phyloP scores from a whole-genome alignment of 257 asterid species.

The Ballota nigra region DNA sequence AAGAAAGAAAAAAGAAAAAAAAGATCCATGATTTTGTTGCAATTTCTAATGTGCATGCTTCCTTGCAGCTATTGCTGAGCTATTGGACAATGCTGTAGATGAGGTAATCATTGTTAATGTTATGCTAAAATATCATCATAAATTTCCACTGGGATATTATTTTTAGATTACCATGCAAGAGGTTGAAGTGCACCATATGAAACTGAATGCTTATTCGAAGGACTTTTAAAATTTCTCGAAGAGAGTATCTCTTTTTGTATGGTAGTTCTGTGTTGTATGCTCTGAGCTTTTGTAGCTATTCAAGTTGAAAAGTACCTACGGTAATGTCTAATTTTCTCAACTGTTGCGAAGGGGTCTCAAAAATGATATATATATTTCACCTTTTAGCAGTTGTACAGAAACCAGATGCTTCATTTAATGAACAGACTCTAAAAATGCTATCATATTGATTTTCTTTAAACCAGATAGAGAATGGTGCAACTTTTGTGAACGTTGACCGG shows the following conservation, averaged over 20 bases:
- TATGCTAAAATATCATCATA: conserved; percentile 4
- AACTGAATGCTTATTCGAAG: conserved; percentile 10
- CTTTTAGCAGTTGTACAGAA: background rate
- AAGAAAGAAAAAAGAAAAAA: background rate
- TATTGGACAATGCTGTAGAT: conserved; percentile 88
- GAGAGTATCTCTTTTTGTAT: background rate
- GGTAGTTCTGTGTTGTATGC: background rate
- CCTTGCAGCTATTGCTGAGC: conserved; percentile 90
- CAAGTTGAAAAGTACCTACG: background rate
- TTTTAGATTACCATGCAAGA: background rate
- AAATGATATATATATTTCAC: background rate
- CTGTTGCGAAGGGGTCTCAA: background rate
- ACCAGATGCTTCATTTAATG: conserved; percentile 5
- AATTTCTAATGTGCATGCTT: conserved; percentile 18
- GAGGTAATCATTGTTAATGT: conserved; percentile 56
- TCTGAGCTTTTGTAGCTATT: conserved; percentile 3
- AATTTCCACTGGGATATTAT: background rate
- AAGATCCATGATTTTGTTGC: background rate
- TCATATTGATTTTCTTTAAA: conserved; percentile 8
- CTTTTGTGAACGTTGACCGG: conserved; percentile 79
- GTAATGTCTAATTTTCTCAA: background rate
- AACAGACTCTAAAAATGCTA: conserved; percentile 1
- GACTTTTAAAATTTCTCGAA: background rate
- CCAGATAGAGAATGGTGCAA: conserved; percentile 72
- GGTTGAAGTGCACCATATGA: background rate